Evolutionary conservation across 2,329 filamentous ascomycete species (phyloP), one percentile per base, ranked within the genome.

Genomic region (Aaosphaeria pasadenensis): DNA sequence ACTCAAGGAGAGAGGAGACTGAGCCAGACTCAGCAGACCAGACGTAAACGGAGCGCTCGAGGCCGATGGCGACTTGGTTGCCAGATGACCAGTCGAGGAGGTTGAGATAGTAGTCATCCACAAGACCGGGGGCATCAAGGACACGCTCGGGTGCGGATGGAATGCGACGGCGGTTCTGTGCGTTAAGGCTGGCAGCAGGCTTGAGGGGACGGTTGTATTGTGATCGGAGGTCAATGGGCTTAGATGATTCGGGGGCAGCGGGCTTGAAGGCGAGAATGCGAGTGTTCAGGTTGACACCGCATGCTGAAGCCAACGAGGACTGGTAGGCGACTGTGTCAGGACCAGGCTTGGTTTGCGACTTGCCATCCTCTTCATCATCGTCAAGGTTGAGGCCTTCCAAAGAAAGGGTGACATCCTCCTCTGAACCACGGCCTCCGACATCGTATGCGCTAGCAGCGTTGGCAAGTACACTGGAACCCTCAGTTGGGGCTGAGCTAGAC

Each of bases 21-120:
- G 86, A 84, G 50, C 94, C 94, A 64, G 90, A 87, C 58, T 97
- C 94, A 11, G 94, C 94, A 33, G 94, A 97, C 94, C 94, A 99
- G 60, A 99, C 89, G 65, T 99, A 99, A 61, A 99, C 94, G 59
- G 87, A 95, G 58, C 92, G 91, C 77, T 97, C 94, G 9, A 99
- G 84, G 48, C 92, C 94, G 68, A 99, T 97, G 43, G 94, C 94
- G 46, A 99, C 92, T 73, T 99, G 94, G 78, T 99, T 99, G 51
- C 88, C 87, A 5, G 91, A 94, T 68, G 91, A 96, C 94, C 94
- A 99, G 77, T 99, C 94, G 29, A 99, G 84, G 36, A 99, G 81
- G 78, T 99, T 99, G 62, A 99, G 87, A 72, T 99, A 99, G 81
- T 97, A 99, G 76, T 99, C 94, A 64, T 99, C 94, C 52, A 97